These are phyloP conservation scores for Ciborinia camelliae DNA, from an alignment of 2,329 filamentous ascomycete species.

Conservation along the genomic window DNA sequence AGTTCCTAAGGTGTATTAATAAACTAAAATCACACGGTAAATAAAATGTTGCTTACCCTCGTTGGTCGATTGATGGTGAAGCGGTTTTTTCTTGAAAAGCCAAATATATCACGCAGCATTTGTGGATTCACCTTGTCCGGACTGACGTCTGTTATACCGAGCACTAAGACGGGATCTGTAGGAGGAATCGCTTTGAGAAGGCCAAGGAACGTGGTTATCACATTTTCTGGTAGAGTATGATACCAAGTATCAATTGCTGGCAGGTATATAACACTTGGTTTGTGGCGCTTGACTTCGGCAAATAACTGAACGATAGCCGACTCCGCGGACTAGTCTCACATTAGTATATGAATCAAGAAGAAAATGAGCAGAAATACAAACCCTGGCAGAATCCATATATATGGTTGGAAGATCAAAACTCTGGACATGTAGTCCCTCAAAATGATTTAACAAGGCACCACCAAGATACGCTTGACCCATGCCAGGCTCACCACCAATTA, in stretches of 20 bases:
- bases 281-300: slow-evolving; percentile 87
- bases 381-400: slow-evolving; percentile 75
- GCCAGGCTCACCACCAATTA: slow-evolving; percentile 76
- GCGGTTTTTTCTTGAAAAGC: slow-evolving; percentile 76
- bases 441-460: slow-evolving; percentile 79
- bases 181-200: slow-evolving; percentile 81
- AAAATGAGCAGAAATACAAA: slow-evolving; percentile 41
- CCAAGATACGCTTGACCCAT: slow-evolving; percentile 95
- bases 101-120: slow-evolving; percentile 77
- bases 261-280: slow-evolving; percentile 93
- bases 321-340: slow-evolving; percentile 47
- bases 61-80: slow-evolving; percentile 67
- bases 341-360: slow-evolving; percentile 19
- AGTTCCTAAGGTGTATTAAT: slow-evolving; percentile 43
- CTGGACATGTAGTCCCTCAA: slow-evolving; percentile 92
- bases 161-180: slow-evolving; percentile 81
- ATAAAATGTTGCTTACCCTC: slow-evolving; percentile 46
- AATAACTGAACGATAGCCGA: slow-evolving; percentile 89
- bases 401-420: slow-evolving; percentile 89
- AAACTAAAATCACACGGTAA: neutral
- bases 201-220: slow-evolving; percentile 77
- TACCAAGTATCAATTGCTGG: slow-evolving; percentile 90
- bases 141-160: slow-evolving; percentile 77
- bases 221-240: slow-evolving; percentile 53
- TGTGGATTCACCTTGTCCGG: slow-evolving; percentile 57